Evolutionary conservation across 148 eudicot genomes (phyloP).

Genomic region (Polygonum maritimum): DNA sequence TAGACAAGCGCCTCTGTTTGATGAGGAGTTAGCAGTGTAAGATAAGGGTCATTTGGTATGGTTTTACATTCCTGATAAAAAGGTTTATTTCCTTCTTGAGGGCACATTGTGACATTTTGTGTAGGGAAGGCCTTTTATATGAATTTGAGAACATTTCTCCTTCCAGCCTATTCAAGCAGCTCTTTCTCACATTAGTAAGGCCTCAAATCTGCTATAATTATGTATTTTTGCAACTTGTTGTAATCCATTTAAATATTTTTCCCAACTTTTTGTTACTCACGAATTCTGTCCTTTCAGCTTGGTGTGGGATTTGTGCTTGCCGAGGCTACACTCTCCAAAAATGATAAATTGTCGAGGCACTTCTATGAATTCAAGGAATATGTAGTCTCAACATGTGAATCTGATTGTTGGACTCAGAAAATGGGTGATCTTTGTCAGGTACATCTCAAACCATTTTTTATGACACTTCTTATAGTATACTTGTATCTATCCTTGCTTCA

Average conservation of each 20-base stretch:
- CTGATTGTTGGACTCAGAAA: constrained; percentile 52
- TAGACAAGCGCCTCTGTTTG: constrained; percentile 79
- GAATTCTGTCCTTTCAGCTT: constrained; percentile 39
- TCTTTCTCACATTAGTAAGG: constrained; percentile 74
- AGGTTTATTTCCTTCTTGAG: constrained; percentile 9
- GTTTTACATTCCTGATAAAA: background rate
- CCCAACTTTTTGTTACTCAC: background rate
- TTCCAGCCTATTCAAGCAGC: constrained; percentile 65
- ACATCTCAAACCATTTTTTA: background rate
- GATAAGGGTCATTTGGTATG: constrained; percentile 13
- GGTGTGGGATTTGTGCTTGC: constrained; percentile 71
- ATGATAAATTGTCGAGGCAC: constrained; percentile 37
- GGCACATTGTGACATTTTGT: constrained; percentile 16
- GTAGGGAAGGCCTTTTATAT: constrained; percentile 74
- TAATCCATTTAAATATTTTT: background rate
- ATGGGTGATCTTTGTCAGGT: constrained; percentile 88
- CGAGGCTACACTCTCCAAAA: constrained; percentile 49
- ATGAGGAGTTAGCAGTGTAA: constrained; percentile 95
- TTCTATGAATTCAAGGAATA: constrained; percentile 74
- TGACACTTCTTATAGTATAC: background rate
- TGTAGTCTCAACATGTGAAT: constrained; percentile 49
- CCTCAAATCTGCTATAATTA: background rate
- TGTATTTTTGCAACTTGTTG: background rate
- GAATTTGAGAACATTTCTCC: constrained; percentile 64
- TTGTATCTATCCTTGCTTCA: background rate